Evolutionary conservation across 306 rosid genomes (phyloP), one percentile per base, ranked within the genome.

Genomic region (Vigna reflexopilosa): DNA sequence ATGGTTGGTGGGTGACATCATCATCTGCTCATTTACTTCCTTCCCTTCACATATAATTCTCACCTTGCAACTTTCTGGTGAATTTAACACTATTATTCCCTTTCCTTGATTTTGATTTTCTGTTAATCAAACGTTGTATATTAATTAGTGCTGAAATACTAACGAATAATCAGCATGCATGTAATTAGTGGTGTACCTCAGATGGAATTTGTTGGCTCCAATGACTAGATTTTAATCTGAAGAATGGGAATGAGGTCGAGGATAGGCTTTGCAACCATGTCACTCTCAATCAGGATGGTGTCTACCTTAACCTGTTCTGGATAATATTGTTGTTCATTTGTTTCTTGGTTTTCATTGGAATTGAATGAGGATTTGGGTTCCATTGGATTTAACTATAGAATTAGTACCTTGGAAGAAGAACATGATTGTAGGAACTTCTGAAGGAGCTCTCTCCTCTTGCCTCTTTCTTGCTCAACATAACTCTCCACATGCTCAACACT

Each of bases 21-120:
- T 61, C 48, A 72, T 71, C 22, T 80, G 38, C 58, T 68, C 70
- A 38, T 61, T 70, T 34, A 87, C 89, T 88, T 77, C 86, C 75
- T 80, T 92, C 59, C 93, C 90, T 88, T 87, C 89, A 75, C 93
- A 83, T 65, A 94, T 83, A 83, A 94, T 75, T 70, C 85, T 92
- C 11, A 90, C 85, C 59, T 87, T 89, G 85, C 98, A 90, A 47
- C 76, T 79, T 72, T 83, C 77, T 20, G 85, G 87, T 59, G 82
- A 93, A 76, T 75, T 69, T 83, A 70, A 85, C 76, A 13, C 90
- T 87, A 68, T 64, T 87, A 71, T 64, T 91, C 47, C 94, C 94
- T 84, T 75, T 89, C 77, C 78, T 86, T 47, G 94, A 87, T 83
- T 56, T 89, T 49, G 83, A 78, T 84, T 90, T 92, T 86, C 97